Percentiles rank a stretch among this genome's conserved stretches.
Evolutionary conservation across 1,139 yeast genomes (phyloP).

Genomic region (Pichia sorboxylosa): DNA sequence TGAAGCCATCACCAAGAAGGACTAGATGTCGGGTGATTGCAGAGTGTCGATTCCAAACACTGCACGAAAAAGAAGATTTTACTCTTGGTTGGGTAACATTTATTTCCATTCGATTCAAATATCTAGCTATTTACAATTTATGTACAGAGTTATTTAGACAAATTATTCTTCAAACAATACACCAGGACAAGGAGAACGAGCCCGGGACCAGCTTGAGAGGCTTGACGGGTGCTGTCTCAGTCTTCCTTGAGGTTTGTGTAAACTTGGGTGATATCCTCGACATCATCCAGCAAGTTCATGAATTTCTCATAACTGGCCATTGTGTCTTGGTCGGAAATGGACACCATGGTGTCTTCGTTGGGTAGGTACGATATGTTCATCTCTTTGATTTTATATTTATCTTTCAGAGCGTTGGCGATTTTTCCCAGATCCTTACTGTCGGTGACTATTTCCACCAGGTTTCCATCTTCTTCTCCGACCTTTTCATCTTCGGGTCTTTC

Average conservation of each 20-base stretch:
- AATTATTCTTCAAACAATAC: no score
- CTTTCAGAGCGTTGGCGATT: constrained; percentile 48
- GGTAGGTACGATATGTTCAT: constrained; percentile 62
- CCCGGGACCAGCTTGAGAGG: no score
- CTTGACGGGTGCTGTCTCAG: no score
- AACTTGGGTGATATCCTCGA: constrained; percentile 73
- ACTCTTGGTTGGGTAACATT: no score
- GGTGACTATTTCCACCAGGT: constrained; percentile 33
- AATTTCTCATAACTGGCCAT: constrained; percentile 46
- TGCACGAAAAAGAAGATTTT: no score
- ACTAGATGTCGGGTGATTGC: no score
- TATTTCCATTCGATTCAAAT: not conserved
- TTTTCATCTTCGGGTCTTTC: constrained; percentile 20
- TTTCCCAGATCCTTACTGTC: constrained; percentile 51
- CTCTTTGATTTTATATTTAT: constrained; percentile 53
- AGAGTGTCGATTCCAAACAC: no score
- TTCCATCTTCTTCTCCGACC: constrained; percentile 4
- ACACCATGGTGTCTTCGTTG: constrained; percentile 46
- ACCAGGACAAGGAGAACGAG: no score
- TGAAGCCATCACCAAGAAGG: constrained; percentile 33
- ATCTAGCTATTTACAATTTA: not conserved
- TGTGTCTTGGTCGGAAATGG: constrained; percentile 41
- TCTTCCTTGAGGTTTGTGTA: constrained; percentile 39
- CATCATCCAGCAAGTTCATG: constrained; percentile 49
- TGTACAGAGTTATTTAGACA: no score